Evolutionary conservation across 306 rosid genomes (phyloP).

Genomic region (Biancaea sappan): DNA sequence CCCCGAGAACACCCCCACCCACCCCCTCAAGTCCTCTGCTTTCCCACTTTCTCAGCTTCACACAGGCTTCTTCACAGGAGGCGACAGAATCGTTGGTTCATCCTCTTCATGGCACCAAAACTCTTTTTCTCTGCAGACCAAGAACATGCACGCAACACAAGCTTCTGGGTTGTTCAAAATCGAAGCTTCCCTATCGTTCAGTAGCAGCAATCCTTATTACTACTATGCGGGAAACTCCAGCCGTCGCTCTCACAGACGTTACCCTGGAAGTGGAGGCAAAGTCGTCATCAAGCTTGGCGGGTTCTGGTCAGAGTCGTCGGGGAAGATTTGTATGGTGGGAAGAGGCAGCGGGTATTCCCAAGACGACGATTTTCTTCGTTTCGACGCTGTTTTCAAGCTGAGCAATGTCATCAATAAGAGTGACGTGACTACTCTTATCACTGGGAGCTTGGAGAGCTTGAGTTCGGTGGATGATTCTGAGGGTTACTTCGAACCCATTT

Average conservation of each 20-base stretch:
- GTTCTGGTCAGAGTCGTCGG: slow-evolving; percentile 42
- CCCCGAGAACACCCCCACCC: background rate
- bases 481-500: slow-evolving; percentile 31
- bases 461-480: background rate
- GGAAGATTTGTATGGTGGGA: slow-evolving; percentile 44
- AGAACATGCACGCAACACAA: slow-evolving; percentile 3
- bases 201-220: background rate
- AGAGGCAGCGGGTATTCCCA: background rate
- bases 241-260: background rate
- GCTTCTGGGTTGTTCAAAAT: slow-evolving; percentile 36
- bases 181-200: slow-evolving; percentile 25
- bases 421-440: slow-evolving; percentile 24
- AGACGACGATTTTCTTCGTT: background rate
- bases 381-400: slow-evolving; percentile 35
- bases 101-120: background rate
- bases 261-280: background rate
- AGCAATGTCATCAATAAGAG: slow-evolving; percentile 24
- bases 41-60: background rate
- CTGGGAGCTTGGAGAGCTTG: slow-evolving; percentile 45
- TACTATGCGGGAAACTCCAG: slow-evolving; percentile 23
- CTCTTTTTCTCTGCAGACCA: background rate
- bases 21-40: background rate
- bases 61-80: slow-evolving; percentile 33
- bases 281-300: slow-evolving; percentile 31
- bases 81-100: background rate